A percentile compares a stretch with the other conserved stretches of the same genome.
Evolutionary conservation across 805 yeast genomes (phyloP).

Genomic region (Tanozyma kutaoensis): DNA sequence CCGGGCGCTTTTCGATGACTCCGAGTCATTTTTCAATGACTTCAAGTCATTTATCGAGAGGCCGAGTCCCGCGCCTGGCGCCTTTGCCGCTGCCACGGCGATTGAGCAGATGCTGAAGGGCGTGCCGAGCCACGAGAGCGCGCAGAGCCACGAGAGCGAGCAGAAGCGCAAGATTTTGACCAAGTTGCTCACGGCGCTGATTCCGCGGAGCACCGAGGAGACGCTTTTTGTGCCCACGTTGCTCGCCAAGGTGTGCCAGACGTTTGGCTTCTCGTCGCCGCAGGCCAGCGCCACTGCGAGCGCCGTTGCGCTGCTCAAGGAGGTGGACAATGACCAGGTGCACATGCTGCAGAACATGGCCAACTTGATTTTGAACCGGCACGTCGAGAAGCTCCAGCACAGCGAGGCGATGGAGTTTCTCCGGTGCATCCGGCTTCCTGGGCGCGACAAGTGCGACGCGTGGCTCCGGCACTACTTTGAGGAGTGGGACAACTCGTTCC

Average conservation of each 20-base stretch:
- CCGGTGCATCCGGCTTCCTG: slow-evolving; percentile 16
- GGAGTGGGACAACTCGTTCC: slow-evolving; percentile 64
- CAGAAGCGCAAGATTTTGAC: slow-evolving; percentile 6
- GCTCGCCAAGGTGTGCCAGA: slow-evolving; percentile 54
- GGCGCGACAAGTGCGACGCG: slow-evolving; percentile 52
- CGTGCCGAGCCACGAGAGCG: slow-evolving; percentile 7
- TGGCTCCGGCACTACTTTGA: slow-evolving; percentile 56
- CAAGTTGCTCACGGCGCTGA: no score
- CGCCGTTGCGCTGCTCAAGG: slow-evolving; percentile 57
- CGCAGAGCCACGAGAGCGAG: slow-evolving; percentile 5
- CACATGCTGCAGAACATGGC: not conserved
- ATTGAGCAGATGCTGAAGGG: slow-evolving; percentile 40
- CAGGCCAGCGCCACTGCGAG: slow-evolving; percentile 63
- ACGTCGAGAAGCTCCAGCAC: slow-evolving; percentile 9
- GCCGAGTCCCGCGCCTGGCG: slow-evolving; percentile 18
- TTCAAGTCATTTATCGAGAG: slow-evolving; percentile 16
- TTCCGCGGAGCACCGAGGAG: slow-evolving; percentile 54
- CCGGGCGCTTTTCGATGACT: no score
- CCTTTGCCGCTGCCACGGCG: slow-evolving; percentile 14
- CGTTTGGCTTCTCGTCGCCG: slow-evolving; percentile 58
- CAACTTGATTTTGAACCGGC: no score
- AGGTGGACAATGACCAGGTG: slow-evolving; percentile 11
- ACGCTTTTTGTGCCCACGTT: slow-evolving; percentile 63
- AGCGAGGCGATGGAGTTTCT: slow-evolving; percentile 35
- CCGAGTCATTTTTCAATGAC: not conserved